These are phyloP conservation scores for Fusarium metavorans DNA, from an alignment of 2,329 filamentous ascomycete genomes.

Conservation along the genomic window DNA sequence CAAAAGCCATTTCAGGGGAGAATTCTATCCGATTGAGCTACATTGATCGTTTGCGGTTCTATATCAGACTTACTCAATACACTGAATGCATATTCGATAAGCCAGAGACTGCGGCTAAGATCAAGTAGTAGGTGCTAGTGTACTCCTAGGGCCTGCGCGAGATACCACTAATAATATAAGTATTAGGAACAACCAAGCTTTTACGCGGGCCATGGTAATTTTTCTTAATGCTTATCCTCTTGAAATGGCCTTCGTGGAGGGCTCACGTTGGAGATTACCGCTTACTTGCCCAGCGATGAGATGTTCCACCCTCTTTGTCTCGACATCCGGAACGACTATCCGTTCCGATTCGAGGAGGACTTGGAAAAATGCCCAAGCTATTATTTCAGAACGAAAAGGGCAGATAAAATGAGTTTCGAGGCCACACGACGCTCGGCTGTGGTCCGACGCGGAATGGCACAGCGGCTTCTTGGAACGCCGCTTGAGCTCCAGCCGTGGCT, in stretches of 20 bases:
- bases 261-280: slow-evolving; percentile 20
- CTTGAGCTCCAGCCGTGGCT: slow-evolving; percentile 13
- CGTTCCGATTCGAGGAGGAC: slow-evolving; percentile 18
- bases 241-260: slow-evolving; percentile 24
- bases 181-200: slow-evolving; percentile 22
- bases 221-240: slow-evolving; percentile 18
- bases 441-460: not conserved
- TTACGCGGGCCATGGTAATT: slow-evolving; percentile 11
- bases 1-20: not conserved
- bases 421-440: not conserved
- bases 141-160: not conserved
- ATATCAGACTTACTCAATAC: slow-evolving; percentile 11
- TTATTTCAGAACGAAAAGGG: not conserved
- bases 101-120: not conserved
- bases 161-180: not conserved
- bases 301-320: not conserved
- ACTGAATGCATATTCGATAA: not conserved
- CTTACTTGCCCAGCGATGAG: slow-evolving; percentile 24
- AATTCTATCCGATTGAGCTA: slow-evolving; percentile 12
- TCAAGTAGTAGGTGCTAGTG: not conserved
- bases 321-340: slow-evolving; percentile 13
- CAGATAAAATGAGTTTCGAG: not conserved
- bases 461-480: slow-evolving; percentile 11
- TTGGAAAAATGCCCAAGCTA: not conserved
- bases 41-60: slow-evolving; percentile 7